Percentiles rank a stretch among this genome's conserved stretches.
Conservation (phyloP, 352 stramenopile species). For the Pythium phragmiticola region DNA sequence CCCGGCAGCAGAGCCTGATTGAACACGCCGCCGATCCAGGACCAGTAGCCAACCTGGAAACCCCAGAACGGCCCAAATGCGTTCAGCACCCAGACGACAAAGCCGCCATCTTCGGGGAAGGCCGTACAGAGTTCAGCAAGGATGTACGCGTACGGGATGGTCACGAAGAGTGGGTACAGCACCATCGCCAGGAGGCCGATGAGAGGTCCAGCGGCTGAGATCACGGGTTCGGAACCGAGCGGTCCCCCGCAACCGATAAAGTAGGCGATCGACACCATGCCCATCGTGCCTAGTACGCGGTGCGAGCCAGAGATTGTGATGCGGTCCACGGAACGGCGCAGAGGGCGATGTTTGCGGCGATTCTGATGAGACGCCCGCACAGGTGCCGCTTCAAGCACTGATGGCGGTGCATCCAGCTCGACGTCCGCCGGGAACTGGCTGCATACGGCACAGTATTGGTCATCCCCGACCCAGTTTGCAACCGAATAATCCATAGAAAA, state of each 20-base stretch:
- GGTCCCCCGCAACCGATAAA: slow-evolving; percentile 31
- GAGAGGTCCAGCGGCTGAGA: slow-evolving; percentile 36
- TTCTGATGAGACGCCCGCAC: not conserved
- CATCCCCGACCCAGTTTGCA: too few relatives aligned
- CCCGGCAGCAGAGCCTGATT: slow-evolving; percentile 56
- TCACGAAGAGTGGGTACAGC: slow-evolving; percentile 86
- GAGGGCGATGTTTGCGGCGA: not conserved
- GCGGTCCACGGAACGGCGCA: slow-evolving; percentile 5
- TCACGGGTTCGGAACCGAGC: slow-evolving; percentile 29
- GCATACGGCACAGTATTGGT: too few relatives aligned
- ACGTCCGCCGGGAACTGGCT: not conserved
- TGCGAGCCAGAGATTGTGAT: slow-evolving; percentile 10
- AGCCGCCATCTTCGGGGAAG: slow-evolving; percentile 82
- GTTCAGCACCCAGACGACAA: slow-evolving; percentile 87
- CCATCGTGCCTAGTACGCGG: slow-evolving; percentile 28
- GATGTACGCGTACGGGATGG: slow-evolving; percentile 78
- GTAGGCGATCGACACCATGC: slow-evolving; percentile 33
- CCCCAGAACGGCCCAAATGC: slow-evolving; percentile 87
- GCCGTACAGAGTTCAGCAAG: slow-evolving; percentile 89
- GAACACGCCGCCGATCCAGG: slow-evolving; percentile 77
- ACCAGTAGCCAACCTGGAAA: slow-evolving; percentile 69
- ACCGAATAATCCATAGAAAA: not conserved
- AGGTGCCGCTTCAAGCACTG: slow-evolving; percentile 8
- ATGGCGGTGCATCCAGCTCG: not conserved
- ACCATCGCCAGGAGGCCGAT: slow-evolving; percentile 74